phyloP scores from a whole-genome alignment of 2,329 filamentous ascomycete genomes.

The Verticillium isaacii region DNA sequence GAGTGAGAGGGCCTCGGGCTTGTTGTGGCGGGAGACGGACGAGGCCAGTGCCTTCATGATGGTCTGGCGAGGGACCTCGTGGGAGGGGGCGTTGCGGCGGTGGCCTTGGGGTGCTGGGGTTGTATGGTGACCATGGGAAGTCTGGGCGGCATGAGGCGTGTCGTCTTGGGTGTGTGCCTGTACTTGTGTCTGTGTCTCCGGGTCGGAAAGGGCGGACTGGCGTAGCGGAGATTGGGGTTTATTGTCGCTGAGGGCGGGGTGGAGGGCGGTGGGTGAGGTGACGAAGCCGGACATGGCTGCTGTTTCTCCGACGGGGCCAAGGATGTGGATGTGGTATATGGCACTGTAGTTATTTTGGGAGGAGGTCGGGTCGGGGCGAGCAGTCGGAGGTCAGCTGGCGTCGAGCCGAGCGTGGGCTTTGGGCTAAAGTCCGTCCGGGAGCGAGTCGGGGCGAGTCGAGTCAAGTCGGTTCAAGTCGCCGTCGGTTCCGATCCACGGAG shows the following conservation, averaged over 20 bases:
- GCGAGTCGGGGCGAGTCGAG: not conserved
- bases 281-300: conserved; percentile 24
- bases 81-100: conserved; percentile 48
- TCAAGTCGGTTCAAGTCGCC: not conserved
- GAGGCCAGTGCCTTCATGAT: conserved; percentile 72
- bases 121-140: conserved; percentile 13
- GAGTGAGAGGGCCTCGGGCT: conserved; percentile 59
- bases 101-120: conserved; percentile 19
- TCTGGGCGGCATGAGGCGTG: conserved; percentile 14
- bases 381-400: not conserved
- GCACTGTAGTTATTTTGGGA: not conserved
- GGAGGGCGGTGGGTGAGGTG: conserved; percentile 43
- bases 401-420: not conserved
- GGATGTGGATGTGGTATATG: not conserved
- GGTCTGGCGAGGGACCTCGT: conserved; percentile 73
- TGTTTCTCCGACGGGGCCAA: conserved; percentile 5
- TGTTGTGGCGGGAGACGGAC: conserved; percentile 56
- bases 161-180: not conserved
- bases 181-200: not conserved
- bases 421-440: not conserved
- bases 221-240: conserved; percentile 15
- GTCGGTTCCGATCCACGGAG: not conserved
- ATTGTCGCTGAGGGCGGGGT: conserved; percentile 37
- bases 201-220: not conserved
- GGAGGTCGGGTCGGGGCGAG: not conserved